A percentile compares a stretch with the other conserved stretches of the same genome.
Conservation (phyloP, 1,284 basidiomycete genomes). For the Anthracocystis setariae region DNA sequence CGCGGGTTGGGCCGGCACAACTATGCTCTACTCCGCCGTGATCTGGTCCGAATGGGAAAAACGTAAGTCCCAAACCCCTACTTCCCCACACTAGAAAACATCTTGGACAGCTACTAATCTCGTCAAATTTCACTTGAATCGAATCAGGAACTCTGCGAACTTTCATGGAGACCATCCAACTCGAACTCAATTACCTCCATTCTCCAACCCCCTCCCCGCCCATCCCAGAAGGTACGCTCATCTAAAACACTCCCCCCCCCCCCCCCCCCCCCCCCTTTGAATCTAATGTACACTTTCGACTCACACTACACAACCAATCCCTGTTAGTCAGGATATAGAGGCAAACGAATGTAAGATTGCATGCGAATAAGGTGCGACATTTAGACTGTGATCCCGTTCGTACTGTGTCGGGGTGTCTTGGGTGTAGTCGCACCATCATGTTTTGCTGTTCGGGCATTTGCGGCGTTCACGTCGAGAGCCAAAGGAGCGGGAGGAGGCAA, state of each 20-base stretch:
- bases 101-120: too few species aligned
- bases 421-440: conserved; percentile 10
- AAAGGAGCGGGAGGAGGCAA: conserved; percentile 8
- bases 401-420: conserved; percentile 19
- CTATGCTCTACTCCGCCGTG: conserved; percentile 61
- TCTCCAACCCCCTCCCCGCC: not conserved
- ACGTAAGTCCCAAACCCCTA: conserved; percentile 38
- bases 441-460: not conserved
- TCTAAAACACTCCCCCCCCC: conserved; percentile 5
- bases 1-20: conserved; percentile 59
- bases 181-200: conserved; percentile 32
- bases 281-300: not conserved
- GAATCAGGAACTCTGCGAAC: conserved; percentile 49
- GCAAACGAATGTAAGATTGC: too few species aligned
- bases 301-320: not conserved
- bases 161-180: conserved; percentile 51
- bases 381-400: conserved; percentile 10
- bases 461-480: conserved; percentile 1
- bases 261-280: not conserved
- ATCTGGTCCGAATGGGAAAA: conserved; percentile 66
- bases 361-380: not conserved
- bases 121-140: too few species aligned
- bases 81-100: not conserved
- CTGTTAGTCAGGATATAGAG: not conserved
- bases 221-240: conserved; percentile 26